Conservation (phyloP, 2,329 filamentous ascomycete genomes). For the Fusarium globosum region DNA sequence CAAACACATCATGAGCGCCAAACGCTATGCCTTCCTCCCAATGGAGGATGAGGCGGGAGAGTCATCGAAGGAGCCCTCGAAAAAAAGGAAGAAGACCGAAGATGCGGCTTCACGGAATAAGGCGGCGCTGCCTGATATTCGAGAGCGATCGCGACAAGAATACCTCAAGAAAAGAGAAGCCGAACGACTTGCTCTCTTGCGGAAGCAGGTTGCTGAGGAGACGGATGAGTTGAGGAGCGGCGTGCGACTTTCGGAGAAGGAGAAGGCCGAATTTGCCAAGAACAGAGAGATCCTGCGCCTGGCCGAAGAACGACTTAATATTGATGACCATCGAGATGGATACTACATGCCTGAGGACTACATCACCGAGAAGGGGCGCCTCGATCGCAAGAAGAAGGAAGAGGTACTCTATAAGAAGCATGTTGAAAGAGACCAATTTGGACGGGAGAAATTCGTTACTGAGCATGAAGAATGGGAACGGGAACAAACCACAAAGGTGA, state of each 20-base stretch:
- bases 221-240: slow-evolving; percentile 82
- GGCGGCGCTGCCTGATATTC: slow-evolving; percentile 82
- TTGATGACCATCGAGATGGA: slow-evolving; percentile 92
- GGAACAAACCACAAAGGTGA: slow-evolving; percentile 88
- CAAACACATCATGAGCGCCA: slow-evolving; percentile 58
- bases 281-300: slow-evolving; percentile 85
- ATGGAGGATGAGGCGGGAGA: slow-evolving; percentile 76
- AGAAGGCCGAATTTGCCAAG: slow-evolving; percentile 88
- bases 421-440: slow-evolving; percentile 86
- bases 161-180: slow-evolving; percentile 94
- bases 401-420: slow-evolving; percentile 92
- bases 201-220: slow-evolving; percentile 92
- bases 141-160: slow-evolving; percentile 86
- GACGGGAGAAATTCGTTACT: slow-evolving; percentile 88
- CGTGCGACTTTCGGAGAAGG: slow-evolving; percentile 76
- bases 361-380: slow-evolving; percentile 91
- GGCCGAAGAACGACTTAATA: slow-evolving; percentile 84
- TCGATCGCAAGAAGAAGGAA: slow-evolving; percentile 87
- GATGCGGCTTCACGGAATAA: slow-evolving; percentile 74
- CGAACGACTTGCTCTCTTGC: slow-evolving; percentile 85
- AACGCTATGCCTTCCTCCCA: slow-evolving; percentile 71
- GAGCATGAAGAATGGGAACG: slow-evolving; percentile 97
- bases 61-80: slow-evolving; percentile 71
- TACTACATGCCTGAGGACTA: slow-evolving; percentile 96
- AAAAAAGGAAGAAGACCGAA: slow-evolving; percentile 60